phyloP scores from a whole-genome alignment of 305 asterid genomes.

The Fraxinus velutina region DNA sequence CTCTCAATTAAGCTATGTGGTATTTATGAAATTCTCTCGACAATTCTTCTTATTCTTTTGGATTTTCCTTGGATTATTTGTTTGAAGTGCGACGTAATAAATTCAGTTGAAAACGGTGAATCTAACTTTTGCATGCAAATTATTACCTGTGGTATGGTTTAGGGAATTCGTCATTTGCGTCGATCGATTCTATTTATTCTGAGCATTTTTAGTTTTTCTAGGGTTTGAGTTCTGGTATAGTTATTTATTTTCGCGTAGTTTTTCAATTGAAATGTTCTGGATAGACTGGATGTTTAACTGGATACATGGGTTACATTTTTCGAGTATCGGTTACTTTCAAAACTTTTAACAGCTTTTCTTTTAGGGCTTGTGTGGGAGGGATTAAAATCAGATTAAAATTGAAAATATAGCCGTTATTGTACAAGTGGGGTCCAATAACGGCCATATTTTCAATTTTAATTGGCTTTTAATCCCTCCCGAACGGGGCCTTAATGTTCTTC shows the following conservation, averaged over 20 bases:
- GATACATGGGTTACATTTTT: neutral
- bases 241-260: neutral
- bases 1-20: slow-evolving; percentile 21
- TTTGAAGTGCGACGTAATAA: neutral
- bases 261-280: neutral
- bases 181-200: neutral
- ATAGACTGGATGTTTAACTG: neutral
- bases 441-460: no score
- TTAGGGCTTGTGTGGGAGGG: no score
- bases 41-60: neutral
- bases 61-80: neutral
- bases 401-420: no score
- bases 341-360: neutral
- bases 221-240: neutral
- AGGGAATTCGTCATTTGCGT: neutral
- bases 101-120: neutral
- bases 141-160: neutral
- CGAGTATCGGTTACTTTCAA: neutral
- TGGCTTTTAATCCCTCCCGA: no score
- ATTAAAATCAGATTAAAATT: no score
- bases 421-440: no score
- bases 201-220: neutral
- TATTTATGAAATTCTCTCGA: neutral
- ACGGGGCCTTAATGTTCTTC: neutral
- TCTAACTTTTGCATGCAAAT: neutral